Evolutionary conservation across 2,329 filamentous ascomycete genomes (phyloP), one percentile per base, ranked within the genome.

Genomic region (Aspergillus sp.): DNA sequence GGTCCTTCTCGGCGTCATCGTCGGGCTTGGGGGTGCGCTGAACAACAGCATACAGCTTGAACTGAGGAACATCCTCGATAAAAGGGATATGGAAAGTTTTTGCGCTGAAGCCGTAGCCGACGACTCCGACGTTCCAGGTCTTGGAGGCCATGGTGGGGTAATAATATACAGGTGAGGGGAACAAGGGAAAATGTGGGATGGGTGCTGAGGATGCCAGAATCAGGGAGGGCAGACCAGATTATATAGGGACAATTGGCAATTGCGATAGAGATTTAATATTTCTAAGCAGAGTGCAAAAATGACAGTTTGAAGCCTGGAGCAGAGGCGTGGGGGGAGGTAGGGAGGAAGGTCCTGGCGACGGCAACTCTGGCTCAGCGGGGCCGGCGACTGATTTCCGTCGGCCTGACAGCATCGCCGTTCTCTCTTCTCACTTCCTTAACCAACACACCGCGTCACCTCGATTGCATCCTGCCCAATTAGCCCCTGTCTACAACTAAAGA

Each of bases 31-130:
- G 89, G 5, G 78, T 84, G 58, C 90, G 86, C 74, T 95, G 90
- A 26, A 93, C 87, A 64, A 95, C 86, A 62, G 88, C 85, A 69
- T 91, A 84, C 18, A 93, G 84, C 52, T 81, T 85, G 70, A 92
- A 81, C 54, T 83, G 78, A 6, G 86, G 80, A 0, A 87, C 85
- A 30, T 82, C 81, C 53, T 78, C 77, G 74, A 95, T 83, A 75
- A 92, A 89, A 61, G 90, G 90, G 69, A 93, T 91, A 74, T 95
- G 90, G 76, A 93, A 95, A 76, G 89, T 81, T 71, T 92, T 93
- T 74, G 90, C 90, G 55, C 81, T 83, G 68, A 85, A 72, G 65
- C 84, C 84, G 70, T 85, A 86, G 66, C 84, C 84, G 57, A 86
- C 79, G 39, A 86, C 72, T 47, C 81, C 83, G 55, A 85, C 80